Evolutionary conservation across 176 grass and related monocot genomes (phyloP).

Genomic region (Thalia dealbata): DNA sequence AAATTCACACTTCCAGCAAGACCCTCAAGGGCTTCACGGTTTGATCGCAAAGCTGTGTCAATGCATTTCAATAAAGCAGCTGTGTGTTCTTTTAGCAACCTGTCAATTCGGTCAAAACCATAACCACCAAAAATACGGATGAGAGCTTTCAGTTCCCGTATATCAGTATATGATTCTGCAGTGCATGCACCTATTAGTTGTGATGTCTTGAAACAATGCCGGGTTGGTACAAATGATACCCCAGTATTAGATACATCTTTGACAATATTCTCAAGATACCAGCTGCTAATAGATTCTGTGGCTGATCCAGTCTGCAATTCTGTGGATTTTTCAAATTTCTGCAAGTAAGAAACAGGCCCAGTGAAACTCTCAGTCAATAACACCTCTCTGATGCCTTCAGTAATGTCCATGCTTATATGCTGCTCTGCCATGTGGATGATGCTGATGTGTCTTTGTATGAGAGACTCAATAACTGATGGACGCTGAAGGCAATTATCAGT

Average conservation of each 20-base stretch:
- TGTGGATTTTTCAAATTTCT: conserved; percentile 62
- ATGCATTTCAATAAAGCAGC: conserved; percentile 86
- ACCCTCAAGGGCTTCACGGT: conserved; percentile 75
- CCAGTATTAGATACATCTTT: conserved; percentile 61
- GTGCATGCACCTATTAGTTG: conserved; percentile 56
- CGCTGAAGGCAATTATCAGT: conserved; percentile 82
- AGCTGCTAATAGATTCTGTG: conserved; percentile 67
- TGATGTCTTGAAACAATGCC: conserved; percentile 71
- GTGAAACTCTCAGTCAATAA: conserved; percentile 71
- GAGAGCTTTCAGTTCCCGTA: conserved; percentile 78
- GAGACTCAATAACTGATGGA: conserved; percentile 80
- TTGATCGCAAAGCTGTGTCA: conserved; percentile 74
- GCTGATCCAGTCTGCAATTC: conserved; percentile 60
- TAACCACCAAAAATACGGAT: conserved; percentile 85
- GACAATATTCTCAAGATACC: conserved; percentile 89
- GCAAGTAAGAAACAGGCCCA: conserved; percentile 66
- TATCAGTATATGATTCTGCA: conserved; percentile 79
- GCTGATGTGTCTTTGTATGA: conserved; percentile 81
- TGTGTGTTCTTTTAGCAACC: conserved; percentile 75
- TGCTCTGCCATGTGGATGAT: conserved; percentile 91
- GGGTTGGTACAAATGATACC: conserved; percentile 47
- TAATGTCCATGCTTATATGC: conserved; percentile 99
- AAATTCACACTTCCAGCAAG: conserved; percentile 72
- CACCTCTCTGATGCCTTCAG: conserved; percentile 90
- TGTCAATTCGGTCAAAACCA: conserved; percentile 80